Conservation (phyloP, 2,329 filamentous ascomycete species). For the Monilinia laxa region DNA sequence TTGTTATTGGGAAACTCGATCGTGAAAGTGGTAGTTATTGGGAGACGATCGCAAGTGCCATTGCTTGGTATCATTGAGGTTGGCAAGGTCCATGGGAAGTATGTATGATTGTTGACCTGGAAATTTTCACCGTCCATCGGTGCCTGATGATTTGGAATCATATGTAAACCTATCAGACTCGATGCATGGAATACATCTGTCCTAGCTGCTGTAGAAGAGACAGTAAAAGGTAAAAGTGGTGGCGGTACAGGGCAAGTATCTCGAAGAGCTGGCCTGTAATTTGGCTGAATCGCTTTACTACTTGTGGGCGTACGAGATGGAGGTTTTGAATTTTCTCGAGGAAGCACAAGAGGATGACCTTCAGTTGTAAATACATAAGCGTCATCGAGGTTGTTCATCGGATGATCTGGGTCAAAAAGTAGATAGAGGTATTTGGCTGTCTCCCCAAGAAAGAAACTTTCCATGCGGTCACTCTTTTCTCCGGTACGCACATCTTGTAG, state of each 20-base stretch:
- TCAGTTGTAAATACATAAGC: constrained; percentile 95
- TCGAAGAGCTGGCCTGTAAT: constrained; percentile 31
- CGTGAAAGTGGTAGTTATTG: constrained; percentile 66
- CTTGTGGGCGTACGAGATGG: constrained; percentile 25
- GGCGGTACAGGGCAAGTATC: constrained; percentile 68
- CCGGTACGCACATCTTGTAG: constrained; percentile 79
- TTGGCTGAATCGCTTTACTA: constrained; percentile 43
- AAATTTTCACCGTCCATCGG: constrained; percentile 22
- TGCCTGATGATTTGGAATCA: constrained; percentile 68
- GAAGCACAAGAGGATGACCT: constrained; percentile 88
- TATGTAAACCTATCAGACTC: constrained; percentile 76
- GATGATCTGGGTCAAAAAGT: constrained; percentile 82
- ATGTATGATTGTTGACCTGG: constrained; percentile 63
- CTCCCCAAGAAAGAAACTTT: constrained; percentile 97
- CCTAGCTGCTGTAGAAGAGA: constrained; percentile 77
- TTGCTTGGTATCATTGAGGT: constrained; percentile 69
- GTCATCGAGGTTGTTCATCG: constrained; percentile 81
- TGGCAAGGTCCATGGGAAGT: constrained; percentile 93
- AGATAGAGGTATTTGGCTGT: constrained; percentile 95
- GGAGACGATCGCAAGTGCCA: constrained; percentile 73
- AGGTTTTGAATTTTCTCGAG: constrained; percentile 46
- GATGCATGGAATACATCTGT: constrained; percentile 86
- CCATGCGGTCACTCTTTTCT: constrained; percentile 91
- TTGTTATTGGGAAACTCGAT: constrained; percentile 60
- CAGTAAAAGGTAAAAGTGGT: constrained; percentile 60